phyloP scores from a whole-genome alignment of 768 basidiomycete genomes.

The Lyophyllum decastes region DNA sequence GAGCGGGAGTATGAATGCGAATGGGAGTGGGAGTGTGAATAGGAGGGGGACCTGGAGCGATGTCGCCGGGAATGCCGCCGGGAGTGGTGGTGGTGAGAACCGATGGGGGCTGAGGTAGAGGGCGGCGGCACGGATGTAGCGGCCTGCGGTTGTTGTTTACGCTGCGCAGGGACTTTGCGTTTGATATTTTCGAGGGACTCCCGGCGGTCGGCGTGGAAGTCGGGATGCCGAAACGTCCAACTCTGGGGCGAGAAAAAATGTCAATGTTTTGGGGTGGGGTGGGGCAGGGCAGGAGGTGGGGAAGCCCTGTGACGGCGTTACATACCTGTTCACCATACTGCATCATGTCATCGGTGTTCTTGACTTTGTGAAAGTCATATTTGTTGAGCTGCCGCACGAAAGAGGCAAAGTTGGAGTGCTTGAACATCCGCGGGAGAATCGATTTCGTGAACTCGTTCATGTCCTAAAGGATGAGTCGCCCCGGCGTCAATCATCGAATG shows the following conservation, averaged over 20 bases:
- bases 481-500: background rate
- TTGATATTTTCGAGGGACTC: conserved; percentile 62
- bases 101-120: conserved; percentile 20
- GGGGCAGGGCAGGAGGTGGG: background rate
- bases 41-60: conserved; percentile 14
- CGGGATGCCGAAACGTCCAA: conserved; percentile 63
- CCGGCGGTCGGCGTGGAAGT: conserved; percentile 56
- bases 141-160: conserved; percentile 44
- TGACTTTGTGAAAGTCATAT: conserved; percentile 97
- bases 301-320: too few relatives aligned
- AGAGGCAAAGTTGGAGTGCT: conserved; percentile 91
- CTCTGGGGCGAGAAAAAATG: conserved; percentile 28
- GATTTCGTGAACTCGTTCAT: conserved; percentile 96
- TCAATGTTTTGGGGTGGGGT: background rate
- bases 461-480: conserved; percentile 51
- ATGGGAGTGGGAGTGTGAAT: conserved; percentile 12
- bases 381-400: conserved; percentile 95
- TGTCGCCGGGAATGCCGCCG: conserved; percentile 11
- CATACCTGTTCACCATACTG: conserved; percentile 63
- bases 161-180: conserved; percentile 57
- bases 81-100: conserved; percentile 26
- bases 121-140: conserved; percentile 16
- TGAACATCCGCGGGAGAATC: conserved; percentile 90
- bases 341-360: conserved; percentile 80
- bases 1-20: conserved; percentile 27